Conservation (phyloP, 768 basidiomycete species). For the Lepiota subincarnata region DNA sequence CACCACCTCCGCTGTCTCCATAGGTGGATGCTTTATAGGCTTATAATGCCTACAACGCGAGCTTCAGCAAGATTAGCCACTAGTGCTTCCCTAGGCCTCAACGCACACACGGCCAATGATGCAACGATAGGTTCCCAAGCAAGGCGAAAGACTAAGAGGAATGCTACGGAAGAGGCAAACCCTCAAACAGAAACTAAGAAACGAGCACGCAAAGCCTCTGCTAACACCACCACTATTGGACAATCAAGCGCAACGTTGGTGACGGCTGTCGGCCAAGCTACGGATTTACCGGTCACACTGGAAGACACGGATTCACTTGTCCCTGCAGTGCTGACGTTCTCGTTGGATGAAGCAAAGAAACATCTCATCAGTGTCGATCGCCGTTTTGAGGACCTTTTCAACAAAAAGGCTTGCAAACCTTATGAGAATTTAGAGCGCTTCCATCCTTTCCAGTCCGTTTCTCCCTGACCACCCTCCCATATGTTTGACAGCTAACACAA, state of each 20-base stretch:
- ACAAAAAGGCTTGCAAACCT: conserved; percentile 64
- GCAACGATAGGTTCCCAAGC: conserved; percentile 7
- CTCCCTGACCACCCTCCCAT: neutral
- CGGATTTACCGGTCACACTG: neutral
- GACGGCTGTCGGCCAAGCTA: conserved; percentile 7
- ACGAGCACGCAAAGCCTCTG: conserved; percentile 4
- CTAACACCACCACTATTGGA: conserved; percentile 13
- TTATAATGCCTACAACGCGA: conserved; percentile 30
- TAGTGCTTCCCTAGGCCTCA: neutral
- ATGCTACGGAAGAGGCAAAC: conserved; percentile 7
- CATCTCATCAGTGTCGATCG: conserved; percentile 66
- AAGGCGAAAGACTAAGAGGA: conserved; percentile 20
- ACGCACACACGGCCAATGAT: conserved; percentile 7
- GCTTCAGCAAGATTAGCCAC: conserved; percentile 25
- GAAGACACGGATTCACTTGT: conserved; percentile 36
- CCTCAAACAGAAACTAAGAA: conserved; percentile 14
- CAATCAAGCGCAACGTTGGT: conserved; percentile 17
- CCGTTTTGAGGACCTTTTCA: conserved; percentile 70
- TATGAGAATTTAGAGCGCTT: conserved; percentile 70
- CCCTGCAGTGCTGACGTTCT: conserved; percentile 70
- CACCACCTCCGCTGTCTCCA: neutral
- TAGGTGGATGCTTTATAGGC: neutral
- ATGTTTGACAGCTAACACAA: neutral
- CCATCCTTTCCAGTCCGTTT: conserved; percentile 74
- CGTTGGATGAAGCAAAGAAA: conserved; percentile 68